These are phyloP conservation scores for Claviceps monticola DNA, from an alignment of 2,329 filamentous ascomycete genomes.

Conservation along the genomic window DNA sequence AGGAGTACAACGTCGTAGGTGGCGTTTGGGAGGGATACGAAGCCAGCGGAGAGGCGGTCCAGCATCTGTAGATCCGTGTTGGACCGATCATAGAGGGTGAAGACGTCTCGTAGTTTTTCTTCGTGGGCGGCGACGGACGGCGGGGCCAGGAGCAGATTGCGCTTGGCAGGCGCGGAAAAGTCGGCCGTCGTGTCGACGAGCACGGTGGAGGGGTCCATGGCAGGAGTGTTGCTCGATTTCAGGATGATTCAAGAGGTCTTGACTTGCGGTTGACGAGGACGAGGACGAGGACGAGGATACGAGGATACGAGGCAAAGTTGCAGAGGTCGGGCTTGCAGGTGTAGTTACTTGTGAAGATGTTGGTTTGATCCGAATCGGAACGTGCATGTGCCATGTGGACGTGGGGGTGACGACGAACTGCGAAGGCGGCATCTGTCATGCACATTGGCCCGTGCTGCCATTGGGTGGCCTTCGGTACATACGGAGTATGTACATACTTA, in stretches of 20 bases:
- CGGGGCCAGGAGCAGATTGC: constrained; percentile 76
- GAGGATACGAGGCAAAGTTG: no score
- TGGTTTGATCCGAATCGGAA: no score
- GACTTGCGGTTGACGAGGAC: no score
- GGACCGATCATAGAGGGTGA: constrained; percentile 59
- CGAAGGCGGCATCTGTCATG: not conserved
- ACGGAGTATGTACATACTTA: no score
- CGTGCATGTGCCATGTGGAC: no score
- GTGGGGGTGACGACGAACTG: not conserved
- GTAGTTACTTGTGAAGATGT: no score
- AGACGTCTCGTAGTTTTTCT: constrained; percentile 56
- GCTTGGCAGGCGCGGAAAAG: constrained; percentile 30
- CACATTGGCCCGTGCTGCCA: not conserved
- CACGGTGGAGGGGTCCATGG: constrained; percentile 38
- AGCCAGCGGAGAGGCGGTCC: constrained; percentile 71
- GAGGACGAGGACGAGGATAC: no score
- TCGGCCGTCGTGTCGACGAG: constrained; percentile 43
- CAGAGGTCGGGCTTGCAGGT: no score
- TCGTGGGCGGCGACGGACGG: constrained; percentile 81
- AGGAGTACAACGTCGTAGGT: constrained; percentile 80
- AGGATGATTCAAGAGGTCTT: no score
- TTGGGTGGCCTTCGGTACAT: not conserved
- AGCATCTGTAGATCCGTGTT: constrained; percentile 93
- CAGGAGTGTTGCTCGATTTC: constrained; percentile 1
- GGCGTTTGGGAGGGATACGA: constrained; percentile 59